Base-by-base conservation (phyloP, 2,329 filamentous ascomycete genomes). In the Plenodomus biglobosus region DNA sequence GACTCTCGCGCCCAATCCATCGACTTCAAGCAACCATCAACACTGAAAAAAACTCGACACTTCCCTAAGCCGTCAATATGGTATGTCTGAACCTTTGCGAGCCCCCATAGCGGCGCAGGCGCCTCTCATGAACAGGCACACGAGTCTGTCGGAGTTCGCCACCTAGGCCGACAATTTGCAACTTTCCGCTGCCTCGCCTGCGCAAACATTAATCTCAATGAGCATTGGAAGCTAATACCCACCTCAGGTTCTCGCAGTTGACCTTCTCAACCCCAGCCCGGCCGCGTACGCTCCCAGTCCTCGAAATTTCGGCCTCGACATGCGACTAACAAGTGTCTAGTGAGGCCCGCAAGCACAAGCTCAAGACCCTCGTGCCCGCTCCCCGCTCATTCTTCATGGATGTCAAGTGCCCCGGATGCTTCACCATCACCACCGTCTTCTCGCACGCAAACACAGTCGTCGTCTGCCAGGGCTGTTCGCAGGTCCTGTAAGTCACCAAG, bases 331-430 rank as follows among this genome's bases (percentile, higher is more conserved):
- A 53, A 39, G 39, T 45, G 38, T 55, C 39, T 51, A 70, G 67
- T 79, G 94, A 99, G 88, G 91, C 91, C 75, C 90, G 91, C 84
- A 97, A 97, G 89, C 94, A 99, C 90, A 99, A 99, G 90, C 90
- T 99, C 79, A 99, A 99, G 91, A 91, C 85, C 68, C 89, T 99
- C 72, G 94, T 99, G 76, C 94, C 94, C 73, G 87, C 85, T 65
- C 94, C 94, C 73, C 90, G 94, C 78, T 97, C 92, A 68, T 99
- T 97, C 89, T 99, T 99, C 90, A 99, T 99, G 94, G 94, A 99
- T 78, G 94, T 99, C 84, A 99, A 99, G 88, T 99, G 94, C 89
- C 94, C 94, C 77, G 94, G 94, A 74, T 99, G 94, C 90, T 99
- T 97, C 88, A 96, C 92, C 79, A 99, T 99, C 86, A 99, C 94